A percentile compares a stretch with the other conserved stretches of the same genome.
Conservation (phyloP, 306 rosid genomes). For the Trifolium dubium region DNA sequence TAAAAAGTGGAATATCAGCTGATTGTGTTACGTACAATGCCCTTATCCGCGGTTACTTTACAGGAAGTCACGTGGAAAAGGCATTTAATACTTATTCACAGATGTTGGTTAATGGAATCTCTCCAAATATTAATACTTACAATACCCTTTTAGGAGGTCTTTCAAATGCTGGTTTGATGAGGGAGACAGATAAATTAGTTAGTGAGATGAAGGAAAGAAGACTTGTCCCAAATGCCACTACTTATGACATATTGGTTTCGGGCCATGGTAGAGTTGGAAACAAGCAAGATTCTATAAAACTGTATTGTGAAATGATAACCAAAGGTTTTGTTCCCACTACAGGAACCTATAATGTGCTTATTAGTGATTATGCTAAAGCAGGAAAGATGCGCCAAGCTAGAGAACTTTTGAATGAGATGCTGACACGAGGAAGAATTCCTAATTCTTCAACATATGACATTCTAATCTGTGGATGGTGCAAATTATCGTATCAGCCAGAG, state of each 20-base stretch:
- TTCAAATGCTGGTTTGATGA: slow-evolving; percentile 70
- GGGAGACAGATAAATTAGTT: slow-evolving; percentile 64
- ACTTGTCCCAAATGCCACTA: slow-evolving; percentile 67
- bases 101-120: slow-evolving; percentile 65
- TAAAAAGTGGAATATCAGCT: slow-evolving; percentile 55
- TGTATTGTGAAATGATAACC: slow-evolving; percentile 85
- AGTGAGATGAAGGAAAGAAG: slow-evolving; percentile 73
- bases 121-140: slow-evolving; percentile 74
- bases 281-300: slow-evolving; percentile 63
- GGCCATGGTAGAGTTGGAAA: slow-evolving; percentile 82
- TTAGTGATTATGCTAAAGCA: slow-evolving; percentile 71
- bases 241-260: slow-evolving; percentile 73
- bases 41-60: slow-evolving; percentile 70
- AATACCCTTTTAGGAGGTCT: slow-evolving; percentile 74
- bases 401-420: slow-evolving; percentile 92
- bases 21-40: slow-evolving; percentile 76
- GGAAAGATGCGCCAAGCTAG: slow-evolving; percentile 90
- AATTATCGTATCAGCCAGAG: slow-evolving; percentile 64
- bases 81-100: slow-evolving; percentile 63
- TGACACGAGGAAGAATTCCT: slow-evolving; percentile 65
- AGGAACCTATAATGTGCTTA: slow-evolving; percentile 81
- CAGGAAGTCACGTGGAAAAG: slow-evolving; percentile 65
- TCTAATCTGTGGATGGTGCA: slow-evolving; percentile 85
- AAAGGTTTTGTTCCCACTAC: slow-evolving; percentile 77
- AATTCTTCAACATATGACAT: slow-evolving; percentile 84